Conservation (phyloP, 208 protist genomes). For the Trypanosoma platydactyli region DNA sequence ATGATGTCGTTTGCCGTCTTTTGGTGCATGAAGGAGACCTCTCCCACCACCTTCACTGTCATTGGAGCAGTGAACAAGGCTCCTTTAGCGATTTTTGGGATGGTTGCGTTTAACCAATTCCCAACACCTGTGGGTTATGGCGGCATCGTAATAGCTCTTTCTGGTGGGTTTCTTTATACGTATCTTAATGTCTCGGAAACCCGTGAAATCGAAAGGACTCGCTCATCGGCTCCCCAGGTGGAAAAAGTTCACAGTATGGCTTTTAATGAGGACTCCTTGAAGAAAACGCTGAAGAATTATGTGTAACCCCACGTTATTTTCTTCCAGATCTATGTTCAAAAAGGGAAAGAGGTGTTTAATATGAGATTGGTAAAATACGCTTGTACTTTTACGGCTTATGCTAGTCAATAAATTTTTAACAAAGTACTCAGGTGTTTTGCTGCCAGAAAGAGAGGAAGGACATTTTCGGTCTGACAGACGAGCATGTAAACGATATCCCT, state of each 20-base stretch:
- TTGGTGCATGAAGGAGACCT: conserved; percentile 88
- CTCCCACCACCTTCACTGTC: conserved; percentile 90
- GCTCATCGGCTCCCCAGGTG: too few relatives aligned
- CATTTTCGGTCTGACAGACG: too few relatives aligned
- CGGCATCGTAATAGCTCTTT: conserved; percentile 72
- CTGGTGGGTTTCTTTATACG: conserved; percentile 76
- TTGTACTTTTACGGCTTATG: too few relatives aligned
- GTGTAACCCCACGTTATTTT: background rate
- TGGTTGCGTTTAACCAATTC: conserved; percentile 83
- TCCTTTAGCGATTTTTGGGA: conserved; percentile 78
- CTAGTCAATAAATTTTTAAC: too few relatives aligned
- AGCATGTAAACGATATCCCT: too few relatives aligned
- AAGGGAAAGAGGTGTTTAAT: too few relatives aligned
- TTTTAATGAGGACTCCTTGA: background rate
- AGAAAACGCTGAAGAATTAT: conserved; percentile 1
- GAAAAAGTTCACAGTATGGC: background rate
- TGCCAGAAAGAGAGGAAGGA: too few relatives aligned
- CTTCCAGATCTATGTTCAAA: background rate
- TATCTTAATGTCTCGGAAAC: conserved; percentile 36
- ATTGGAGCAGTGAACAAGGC: conserved; percentile 85
- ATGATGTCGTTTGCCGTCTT: conserved; percentile 86
- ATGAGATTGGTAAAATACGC: too few relatives aligned
- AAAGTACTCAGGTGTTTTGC: too few relatives aligned
- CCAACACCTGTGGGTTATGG: conserved; percentile 64
- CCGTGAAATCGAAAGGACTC: background rate